Evolutionary conservation across 345 rosid species (phyloP).

Genomic region (Gossypium thurberi): DNA sequence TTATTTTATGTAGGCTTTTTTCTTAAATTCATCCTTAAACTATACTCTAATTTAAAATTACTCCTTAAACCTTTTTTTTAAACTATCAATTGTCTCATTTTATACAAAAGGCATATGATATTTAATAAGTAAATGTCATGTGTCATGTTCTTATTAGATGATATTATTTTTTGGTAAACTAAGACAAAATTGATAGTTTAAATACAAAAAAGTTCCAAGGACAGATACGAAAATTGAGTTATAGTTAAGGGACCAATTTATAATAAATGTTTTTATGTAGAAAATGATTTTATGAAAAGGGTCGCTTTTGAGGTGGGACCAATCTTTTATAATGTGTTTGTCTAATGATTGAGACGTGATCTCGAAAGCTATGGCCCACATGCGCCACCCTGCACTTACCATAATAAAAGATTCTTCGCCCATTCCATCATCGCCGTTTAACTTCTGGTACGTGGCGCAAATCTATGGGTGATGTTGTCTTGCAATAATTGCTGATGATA

Average conservation of each 20-base stretch:
- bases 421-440: conserved; percentile 4
- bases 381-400: not conserved
- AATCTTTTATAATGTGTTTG: conserved; percentile 5
- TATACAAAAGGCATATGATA: no score
- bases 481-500: not conserved
- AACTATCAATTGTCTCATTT: no score
- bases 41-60: no score
- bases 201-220: no score
- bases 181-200: no score
- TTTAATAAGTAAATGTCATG: no score
- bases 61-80: no score
- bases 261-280: no score
- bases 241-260: not conserved
- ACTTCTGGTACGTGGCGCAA: not conserved
- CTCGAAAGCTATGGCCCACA: conserved; percentile 18
- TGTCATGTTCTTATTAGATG: no score
- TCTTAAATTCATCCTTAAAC: no score
- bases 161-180: no score
- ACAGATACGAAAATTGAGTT: not conserved
- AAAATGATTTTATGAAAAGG: not conserved
- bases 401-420: conserved; percentile 18
- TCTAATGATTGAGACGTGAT: conserved; percentile 34
- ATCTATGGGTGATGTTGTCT: not conserved
- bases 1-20: not conserved
- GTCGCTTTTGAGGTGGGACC: conserved; percentile 11